These are phyloP conservation scores for Odontarrhena argentea DNA, from an alignment of 345 rosid species.

Conservation along the genomic window DNA sequence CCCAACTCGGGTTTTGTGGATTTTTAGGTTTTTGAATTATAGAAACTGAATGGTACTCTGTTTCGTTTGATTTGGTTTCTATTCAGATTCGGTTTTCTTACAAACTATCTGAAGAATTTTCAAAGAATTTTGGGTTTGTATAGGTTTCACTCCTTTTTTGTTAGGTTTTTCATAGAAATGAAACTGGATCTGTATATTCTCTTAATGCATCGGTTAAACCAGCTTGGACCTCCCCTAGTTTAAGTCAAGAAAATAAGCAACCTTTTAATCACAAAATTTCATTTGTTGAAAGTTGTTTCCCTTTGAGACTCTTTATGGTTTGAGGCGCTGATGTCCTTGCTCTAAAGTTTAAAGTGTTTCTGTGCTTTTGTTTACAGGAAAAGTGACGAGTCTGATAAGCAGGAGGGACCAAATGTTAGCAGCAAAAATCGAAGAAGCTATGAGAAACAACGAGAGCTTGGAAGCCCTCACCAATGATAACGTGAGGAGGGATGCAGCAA, in stretches of 20 bases:
- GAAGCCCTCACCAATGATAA: conserved; percentile 68
- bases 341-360: not conserved
- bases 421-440: conserved; percentile 69
- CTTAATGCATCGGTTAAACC: too few species aligned
- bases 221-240: not conserved
- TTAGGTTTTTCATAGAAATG: not conserved
- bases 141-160: not conserved
- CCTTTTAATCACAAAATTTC: too few species aligned
- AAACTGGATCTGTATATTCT: too few species aligned
- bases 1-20: not conserved
- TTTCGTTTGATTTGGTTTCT: not conserved
- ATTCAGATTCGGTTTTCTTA: not conserved
- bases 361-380: conserved; percentile 53
- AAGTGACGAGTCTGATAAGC: conserved; percentile 86
- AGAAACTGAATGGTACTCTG: not conserved
- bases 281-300: too few species aligned
- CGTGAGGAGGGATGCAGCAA: conserved; percentile 67
- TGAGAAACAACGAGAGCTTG: conserved; percentile 82
- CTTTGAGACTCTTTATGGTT: not conserved
- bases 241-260: not conserved
- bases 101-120: too few species aligned
- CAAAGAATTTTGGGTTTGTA: not conserved
- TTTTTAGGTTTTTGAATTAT: not conserved
- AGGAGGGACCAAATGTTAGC: conserved; percentile 64
- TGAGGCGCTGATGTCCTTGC: not conserved